A percentile compares a stretch with the other conserved stretches of the same genome.
These are phyloP conservation scores for Fusarium camptoceras DNA, from an alignment of 2,329 filamentous ascomycete species.

Conservation along the genomic window DNA sequence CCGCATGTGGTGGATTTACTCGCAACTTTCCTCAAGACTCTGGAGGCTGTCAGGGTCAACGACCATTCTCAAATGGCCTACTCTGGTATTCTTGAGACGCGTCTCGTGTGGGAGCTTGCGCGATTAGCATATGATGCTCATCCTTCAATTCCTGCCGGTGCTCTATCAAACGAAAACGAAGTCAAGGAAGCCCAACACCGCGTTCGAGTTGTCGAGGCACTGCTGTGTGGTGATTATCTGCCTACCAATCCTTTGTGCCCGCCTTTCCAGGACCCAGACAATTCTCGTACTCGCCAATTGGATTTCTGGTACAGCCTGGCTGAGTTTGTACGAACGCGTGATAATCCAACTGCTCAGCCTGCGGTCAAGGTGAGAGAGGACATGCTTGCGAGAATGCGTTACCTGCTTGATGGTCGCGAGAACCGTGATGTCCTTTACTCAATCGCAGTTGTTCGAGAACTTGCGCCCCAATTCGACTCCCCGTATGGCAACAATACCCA, in stretches of 20 bases:
- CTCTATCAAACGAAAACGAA: conserved; percentile 67
- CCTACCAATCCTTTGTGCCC: conserved; percentile 65
- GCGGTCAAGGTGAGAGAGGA: conserved; percentile 70
- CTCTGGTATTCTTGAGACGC: conserved; percentile 66
- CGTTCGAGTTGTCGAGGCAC: conserved; percentile 78
- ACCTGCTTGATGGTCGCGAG: conserved; percentile 81
- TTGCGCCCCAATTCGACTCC: conserved; percentile 73
- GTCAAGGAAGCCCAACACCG: conserved; percentile 74
- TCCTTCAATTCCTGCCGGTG: conserved; percentile 48
- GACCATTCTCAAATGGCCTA: conserved; percentile 65
- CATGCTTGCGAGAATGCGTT: conserved; percentile 73
- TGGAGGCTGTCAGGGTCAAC: conserved; percentile 61
- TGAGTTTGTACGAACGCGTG: conserved; percentile 69
- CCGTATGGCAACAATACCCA: conserved; percentile 68
- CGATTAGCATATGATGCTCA: conserved; percentile 59
- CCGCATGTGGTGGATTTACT: conserved; percentile 73
- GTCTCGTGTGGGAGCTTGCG: conserved; percentile 70
- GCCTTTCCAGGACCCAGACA: conserved; percentile 63
- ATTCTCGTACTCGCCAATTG: conserved; percentile 70
- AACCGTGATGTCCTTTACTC: conserved; percentile 93
- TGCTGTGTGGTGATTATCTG: conserved; percentile 79
- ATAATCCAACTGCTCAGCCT: conserved; percentile 62
- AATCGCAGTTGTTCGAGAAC: conserved; percentile 81
- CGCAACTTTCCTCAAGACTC: conserved; percentile 70
- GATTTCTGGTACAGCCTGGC: conserved; percentile 87